Evolutionary conservation across 2,329 filamentous ascomycete genomes (phyloP).

Genomic region (Trichoderma koningiopsis): DNA sequence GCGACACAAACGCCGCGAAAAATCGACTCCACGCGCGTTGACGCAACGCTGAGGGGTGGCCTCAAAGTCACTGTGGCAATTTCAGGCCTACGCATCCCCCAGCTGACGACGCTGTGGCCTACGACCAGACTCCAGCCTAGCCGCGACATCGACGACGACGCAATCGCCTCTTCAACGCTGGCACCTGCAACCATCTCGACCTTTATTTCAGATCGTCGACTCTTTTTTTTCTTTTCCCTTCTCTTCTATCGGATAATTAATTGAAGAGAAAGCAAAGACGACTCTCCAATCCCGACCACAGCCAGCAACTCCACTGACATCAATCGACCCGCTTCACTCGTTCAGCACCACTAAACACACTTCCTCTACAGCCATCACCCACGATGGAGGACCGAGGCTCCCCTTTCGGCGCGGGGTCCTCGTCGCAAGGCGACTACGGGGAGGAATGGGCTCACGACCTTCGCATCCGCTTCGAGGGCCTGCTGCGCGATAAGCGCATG

Average conservation of each 20-base stretch:
- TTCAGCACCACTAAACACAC: not conserved
- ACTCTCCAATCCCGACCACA: not conserved
- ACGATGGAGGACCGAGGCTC: constrained; percentile 45
- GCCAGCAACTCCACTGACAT: not conserved
- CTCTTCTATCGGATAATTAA: not conserved
- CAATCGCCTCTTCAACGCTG: constrained; percentile 8
- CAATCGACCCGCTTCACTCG: constrained; percentile 17
- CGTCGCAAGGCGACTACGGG: constrained; percentile 51
- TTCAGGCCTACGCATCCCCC: constrained; percentile 33
- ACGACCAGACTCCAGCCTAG: constrained; percentile 27
- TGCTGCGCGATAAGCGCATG: constrained; percentile 84
- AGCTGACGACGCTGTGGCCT: constrained; percentile 35
- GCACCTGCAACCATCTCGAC: not conserved
- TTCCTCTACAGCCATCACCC: not conserved
- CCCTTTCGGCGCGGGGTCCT: constrained; percentile 37
- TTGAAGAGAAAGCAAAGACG: not conserved
- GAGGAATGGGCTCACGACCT: constrained; percentile 79
- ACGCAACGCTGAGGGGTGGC: constrained; percentile 25
- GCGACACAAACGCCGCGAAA: not conserved
- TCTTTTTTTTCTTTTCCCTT: constrained; percentile 7
- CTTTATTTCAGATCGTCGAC: constrained; percentile 1
- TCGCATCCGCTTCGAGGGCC: constrained; percentile 80
- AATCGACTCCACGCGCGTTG: constrained; percentile 3
- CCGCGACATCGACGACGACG: constrained; percentile 25
- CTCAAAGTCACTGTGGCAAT: constrained; percentile 27